These are phyloP conservation scores for Aureobasidium sp. DNA, from an alignment of 2,329 filamentous ascomycete genomes.

Conservation along the genomic window DNA sequence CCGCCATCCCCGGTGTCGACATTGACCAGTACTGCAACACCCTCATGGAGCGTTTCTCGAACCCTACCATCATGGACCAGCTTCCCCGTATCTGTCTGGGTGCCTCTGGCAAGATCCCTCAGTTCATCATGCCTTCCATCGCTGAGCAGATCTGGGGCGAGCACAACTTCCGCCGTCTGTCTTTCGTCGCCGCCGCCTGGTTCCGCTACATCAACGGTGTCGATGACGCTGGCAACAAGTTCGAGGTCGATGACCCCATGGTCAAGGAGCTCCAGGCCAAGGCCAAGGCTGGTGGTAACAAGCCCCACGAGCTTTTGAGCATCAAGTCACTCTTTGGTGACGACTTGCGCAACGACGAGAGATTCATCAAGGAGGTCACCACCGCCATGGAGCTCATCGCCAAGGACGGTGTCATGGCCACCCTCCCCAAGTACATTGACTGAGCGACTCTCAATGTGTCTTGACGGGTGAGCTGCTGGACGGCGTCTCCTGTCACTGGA, in stretches of 20 bases:
- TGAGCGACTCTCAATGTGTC: background rate
- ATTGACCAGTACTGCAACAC: constrained; percentile 49
- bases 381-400: constrained; percentile 43
- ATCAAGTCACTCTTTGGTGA: constrained; percentile 46
- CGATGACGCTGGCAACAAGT: constrained; percentile 41
- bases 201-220: constrained; percentile 47
- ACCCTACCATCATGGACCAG: constrained; percentile 52
- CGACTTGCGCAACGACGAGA: constrained; percentile 43
- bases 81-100: constrained; percentile 46
- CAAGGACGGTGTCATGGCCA: constrained; percentile 44
- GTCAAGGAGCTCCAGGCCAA: constrained; percentile 41
- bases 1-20: constrained; percentile 44
- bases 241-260: constrained; percentile 44
- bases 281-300: constrained; percentile 38
- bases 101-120: constrained; percentile 49
- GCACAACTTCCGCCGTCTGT: constrained; percentile 38
- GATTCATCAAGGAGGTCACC: constrained; percentile 43
- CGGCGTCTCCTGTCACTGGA: background rate
- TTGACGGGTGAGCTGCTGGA: constrained; percentile 6
- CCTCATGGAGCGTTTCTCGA: constrained; percentile 49
- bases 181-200: constrained; percentile 45
- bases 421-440: constrained; percentile 41
- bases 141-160: constrained; percentile 42
- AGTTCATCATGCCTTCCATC: constrained; percentile 45
- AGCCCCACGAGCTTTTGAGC: constrained; percentile 39